These are phyloP conservation scores for Scutellaria minor DNA, from an alignment of 257 asterid genomes.

Conservation along the genomic window DNA sequence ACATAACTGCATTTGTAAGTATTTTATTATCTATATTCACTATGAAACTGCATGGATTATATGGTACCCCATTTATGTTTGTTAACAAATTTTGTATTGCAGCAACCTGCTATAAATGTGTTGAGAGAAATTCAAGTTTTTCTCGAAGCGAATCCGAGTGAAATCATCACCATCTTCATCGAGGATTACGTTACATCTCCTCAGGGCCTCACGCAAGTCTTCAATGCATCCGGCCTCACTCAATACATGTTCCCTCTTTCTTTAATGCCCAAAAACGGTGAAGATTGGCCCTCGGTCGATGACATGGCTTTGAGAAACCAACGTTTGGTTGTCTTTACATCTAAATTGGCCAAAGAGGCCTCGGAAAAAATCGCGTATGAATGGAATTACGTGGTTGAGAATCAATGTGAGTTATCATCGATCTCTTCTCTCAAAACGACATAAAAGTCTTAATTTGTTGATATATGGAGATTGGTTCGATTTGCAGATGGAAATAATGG, in stretches of 20 bases:
- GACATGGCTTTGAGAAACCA: slow-evolving; percentile 76
- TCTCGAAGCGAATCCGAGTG: slow-evolving; percentile 59
- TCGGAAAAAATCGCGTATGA: slow-evolving; percentile 78
- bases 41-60: not conserved
- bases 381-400: slow-evolving; percentile 91
- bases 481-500: slow-evolving; percentile 83
- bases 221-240: slow-evolving; percentile 74
- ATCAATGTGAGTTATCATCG: slow-evolving; percentile 64
- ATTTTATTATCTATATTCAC: not conserved
- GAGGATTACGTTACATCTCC: slow-evolving; percentile 85
- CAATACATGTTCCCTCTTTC: slow-evolving; percentile 72
- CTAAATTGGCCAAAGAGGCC: slow-evolving; percentile 65
- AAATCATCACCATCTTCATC: slow-evolving; percentile 74
- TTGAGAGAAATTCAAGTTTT: slow-evolving; percentile 72
- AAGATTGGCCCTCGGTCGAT: slow-evolving; percentile 90
- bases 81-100: not conserved
- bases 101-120: slow-evolving; percentile 87
- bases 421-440: slow-evolving; percentile 1
- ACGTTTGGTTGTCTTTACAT: slow-evolving; percentile 79
- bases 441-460: not conserved
- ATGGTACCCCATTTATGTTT: not conserved
- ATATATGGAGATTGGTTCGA: not conserved
- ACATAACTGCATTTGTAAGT: slow-evolving; percentile 85
- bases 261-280: slow-evolving; percentile 73
- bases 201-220: slow-evolving; percentile 66